Evolutionary conservation across 2,329 filamentous ascomycete genomes (phyloP), one percentile per base, ranked within the genome.

Genomic region (Alternaria angustiovoidea): DNA sequence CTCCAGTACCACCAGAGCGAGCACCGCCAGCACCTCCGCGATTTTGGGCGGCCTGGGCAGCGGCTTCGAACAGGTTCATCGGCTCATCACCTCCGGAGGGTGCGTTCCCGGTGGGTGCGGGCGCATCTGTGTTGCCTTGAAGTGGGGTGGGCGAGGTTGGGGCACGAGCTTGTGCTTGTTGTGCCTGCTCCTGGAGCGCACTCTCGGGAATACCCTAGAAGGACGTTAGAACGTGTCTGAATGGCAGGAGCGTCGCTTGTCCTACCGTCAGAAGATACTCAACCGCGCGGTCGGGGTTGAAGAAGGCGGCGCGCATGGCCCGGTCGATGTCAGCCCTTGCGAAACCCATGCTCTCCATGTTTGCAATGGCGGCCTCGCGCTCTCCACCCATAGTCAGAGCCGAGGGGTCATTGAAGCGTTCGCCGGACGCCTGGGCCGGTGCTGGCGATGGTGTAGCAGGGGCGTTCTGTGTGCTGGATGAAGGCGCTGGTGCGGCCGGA

Each of bases 281-380:
- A 57, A 99, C 94, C 54, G 95, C 95, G 72, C 95, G 93, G 79
- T 98, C 94, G 14, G 94, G 93, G 82, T 99, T 99, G 85, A 91
- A 96, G 81, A 92, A 99, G 14, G 95, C 95, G 65, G 95, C 95
- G 74, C 94, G 91, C 90, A 99, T 95, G 52, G 95, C 95, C 48
- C 91, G 88, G 71, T 97, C 93, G 69, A 97, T 97, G 75, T 96
- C 91, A 53, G 88, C 84, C 74, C 94, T 87, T 74, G 92, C 88
- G 70, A 99, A 99, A 8, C 95, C 95, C 95, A 99, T 99, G 67
- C 90, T 91, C 81, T 97, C 94, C 93, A 99, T 97, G 77, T 94
- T 93, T 49, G 90, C 86, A 73, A 98, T 90, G 38, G 93, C 93
- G 69, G 89, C 88, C 64, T 91, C 88, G 69, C 93, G 89, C 79